Conservation (phyloP, 495 filamentous ascomycete species). For the Lasiosphaeria hispida region DNA sequence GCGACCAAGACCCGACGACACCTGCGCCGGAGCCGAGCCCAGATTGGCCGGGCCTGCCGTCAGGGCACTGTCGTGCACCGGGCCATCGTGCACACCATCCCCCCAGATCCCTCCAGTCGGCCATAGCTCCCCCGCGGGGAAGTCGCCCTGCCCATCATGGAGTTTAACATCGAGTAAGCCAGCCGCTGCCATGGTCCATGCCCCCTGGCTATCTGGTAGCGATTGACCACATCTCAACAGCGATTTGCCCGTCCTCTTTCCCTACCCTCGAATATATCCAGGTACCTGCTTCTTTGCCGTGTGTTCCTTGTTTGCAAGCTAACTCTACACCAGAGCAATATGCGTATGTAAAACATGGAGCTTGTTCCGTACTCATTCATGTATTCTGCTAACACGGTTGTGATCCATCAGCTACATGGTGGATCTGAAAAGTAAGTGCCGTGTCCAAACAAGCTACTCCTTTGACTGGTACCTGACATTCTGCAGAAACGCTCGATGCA, state of each 20-base stretch:
- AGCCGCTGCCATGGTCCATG: too few species aligned
- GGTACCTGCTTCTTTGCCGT: slow-evolving; percentile 33
- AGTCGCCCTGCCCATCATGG: slow-evolving; percentile 56
- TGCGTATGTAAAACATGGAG: slow-evolving; percentile 56
- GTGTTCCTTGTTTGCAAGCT: neutral
- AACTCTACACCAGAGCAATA: slow-evolving; percentile 67
- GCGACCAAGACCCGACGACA: too few species aligned
- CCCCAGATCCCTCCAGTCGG: too few species aligned
- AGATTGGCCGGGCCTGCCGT: too few species aligned
- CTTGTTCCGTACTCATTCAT: neutral
- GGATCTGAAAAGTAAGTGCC: slow-evolving; percentile 77
- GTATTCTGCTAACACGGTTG: neutral
- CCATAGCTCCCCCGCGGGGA: neutral
- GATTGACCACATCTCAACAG: slow-evolving; percentile 39
- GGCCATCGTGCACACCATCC: too few species aligned
- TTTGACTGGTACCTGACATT: neutral
- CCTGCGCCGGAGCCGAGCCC: too few species aligned
- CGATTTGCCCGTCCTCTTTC: slow-evolving; percentile 91
- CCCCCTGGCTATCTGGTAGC: neutral
- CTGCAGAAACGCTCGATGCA: slow-evolving; percentile 77
- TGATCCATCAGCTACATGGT: slow-evolving; percentile 75
- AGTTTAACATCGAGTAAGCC: slow-evolving; percentile 81
- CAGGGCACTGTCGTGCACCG: too few species aligned
- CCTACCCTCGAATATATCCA: slow-evolving; percentile 95
- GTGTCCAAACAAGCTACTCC: neutral